These are phyloP conservation scores for Scheffersomyces parashehatae DNA, from an alignment of 1,139 yeast species.

Conservation along the genomic window DNA sequence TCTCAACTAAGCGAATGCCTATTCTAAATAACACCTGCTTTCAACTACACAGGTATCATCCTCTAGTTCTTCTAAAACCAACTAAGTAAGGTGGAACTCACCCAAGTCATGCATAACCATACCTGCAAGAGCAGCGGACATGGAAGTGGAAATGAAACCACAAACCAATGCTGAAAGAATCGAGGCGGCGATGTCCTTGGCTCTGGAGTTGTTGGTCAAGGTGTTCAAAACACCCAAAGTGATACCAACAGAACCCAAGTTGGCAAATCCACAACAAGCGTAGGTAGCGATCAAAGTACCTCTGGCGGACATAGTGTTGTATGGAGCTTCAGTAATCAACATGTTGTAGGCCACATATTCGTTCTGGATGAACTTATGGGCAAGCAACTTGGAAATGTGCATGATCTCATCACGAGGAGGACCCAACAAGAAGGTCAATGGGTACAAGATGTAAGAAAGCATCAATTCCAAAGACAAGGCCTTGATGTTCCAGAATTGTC, in stretches of 20 bases:
- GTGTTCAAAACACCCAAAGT: slow-evolving; percentile 64
- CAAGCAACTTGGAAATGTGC: slow-evolving; percentile 53
- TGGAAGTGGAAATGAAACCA: slow-evolving; percentile 58
- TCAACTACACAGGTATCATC: no score
- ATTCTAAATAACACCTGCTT: no score
- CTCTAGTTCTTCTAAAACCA: no score
- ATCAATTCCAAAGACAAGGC: slow-evolving; percentile 57
- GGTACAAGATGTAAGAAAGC: slow-evolving; percentile 59
- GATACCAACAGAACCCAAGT: slow-evolving; percentile 65
- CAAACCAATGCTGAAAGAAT: slow-evolving; percentile 54
- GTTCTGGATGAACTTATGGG: slow-evolving; percentile 62
- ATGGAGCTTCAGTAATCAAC: slow-evolving; percentile 47
- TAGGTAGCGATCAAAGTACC: slow-evolving; percentile 62
- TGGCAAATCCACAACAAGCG: slow-evolving; percentile 66
- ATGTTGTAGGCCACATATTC: slow-evolving; percentile 60
- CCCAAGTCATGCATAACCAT: slow-evolving; percentile 60
- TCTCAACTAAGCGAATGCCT: no score
- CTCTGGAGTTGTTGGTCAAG: slow-evolving; percentile 52
- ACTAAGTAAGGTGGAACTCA: slow-evolving; percentile 13
- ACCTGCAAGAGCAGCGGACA: slow-evolving; percentile 67
- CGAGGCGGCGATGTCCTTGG: slow-evolving; percentile 50
- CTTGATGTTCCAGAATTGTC: slow-evolving; percentile 60
- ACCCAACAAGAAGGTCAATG: slow-evolving; percentile 62
- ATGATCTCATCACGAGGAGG: slow-evolving; percentile 59
- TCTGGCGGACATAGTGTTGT: slow-evolving; percentile 51